Base-by-base conservation (phyloP, 495 filamentous ascomycete species). In the Rhypophila decipiens region DNA sequence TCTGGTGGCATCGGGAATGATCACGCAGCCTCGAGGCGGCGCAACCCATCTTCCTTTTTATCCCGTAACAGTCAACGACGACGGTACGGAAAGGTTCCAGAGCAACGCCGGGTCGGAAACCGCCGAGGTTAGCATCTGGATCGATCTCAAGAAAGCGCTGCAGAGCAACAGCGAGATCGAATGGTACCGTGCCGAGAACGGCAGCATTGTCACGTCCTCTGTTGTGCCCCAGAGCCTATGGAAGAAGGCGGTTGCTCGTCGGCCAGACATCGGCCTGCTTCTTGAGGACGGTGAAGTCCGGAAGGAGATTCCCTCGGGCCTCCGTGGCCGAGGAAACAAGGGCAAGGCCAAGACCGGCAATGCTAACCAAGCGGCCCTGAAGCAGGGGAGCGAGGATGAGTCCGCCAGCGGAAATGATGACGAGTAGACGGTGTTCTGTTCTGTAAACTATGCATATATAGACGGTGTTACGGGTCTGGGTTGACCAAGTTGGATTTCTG, bases 291-390 rank as follows among this genome's bases (percentile, higher is more conserved):
- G 64, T 4, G 47, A 59, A 44, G 57, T 70, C 12, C 57, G 60
- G 29, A 73, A 73, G 53, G 70, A 73, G 38, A 55, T 73, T 4
- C 70, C 70, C 0, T 60, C 66, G n/a, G 65, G 51, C 21, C 42
- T 72, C 15, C 57, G 70, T 5, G 66, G 70, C 2, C 69, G 70
- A 56, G 70, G 67, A 3, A 55, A 55, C n/a, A 66, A 61, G 44
- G 63, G 61, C 4, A 64, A 59, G 41, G 58, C 61, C 4, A 65
- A 60, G 58, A 72, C 67, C 58, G 65, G 63, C 41, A 73, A 70
- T 58, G 63, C 57, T 36, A 58, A 55, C 31, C 60, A 63, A 45
- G 62, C 50, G 21, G 53, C 54, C 38, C 27, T 67, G 48, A 58
- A 60, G 54, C 44, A 54, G 18, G 53, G 59, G 24, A 55, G 52